Evolutionary conservation across 108 stramenopile species (phyloP).

Genomic region (Cyclotella sp.): DNA sequence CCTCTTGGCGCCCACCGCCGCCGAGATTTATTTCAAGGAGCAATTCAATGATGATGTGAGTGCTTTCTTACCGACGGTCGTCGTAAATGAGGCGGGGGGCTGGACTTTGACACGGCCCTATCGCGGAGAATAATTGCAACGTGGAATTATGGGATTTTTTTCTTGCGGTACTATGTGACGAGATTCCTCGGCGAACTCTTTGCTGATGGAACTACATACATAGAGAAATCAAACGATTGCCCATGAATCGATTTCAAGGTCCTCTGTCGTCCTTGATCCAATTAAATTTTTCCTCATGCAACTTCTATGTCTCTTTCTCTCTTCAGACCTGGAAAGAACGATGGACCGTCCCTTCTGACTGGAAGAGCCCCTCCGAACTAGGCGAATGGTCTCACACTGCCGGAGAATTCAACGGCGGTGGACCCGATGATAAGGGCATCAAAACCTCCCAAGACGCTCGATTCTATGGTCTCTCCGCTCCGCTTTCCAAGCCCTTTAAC

Average conservation of each 20-base stretch:
- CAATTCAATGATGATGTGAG: conserved; percentile 92
- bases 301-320: not conserved
- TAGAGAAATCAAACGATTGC: too few species aligned
- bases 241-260: too few species aligned
- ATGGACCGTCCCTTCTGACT: conserved; percentile 93
- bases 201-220: too few species aligned
- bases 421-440: conserved; percentile 93
- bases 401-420: conserved; percentile 88
- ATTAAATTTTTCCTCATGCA: not conserved
- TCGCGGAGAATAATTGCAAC: too few species aligned
- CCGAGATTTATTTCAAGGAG: conserved; percentile 83
- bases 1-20: conserved; percentile 55
- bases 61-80: conserved; percentile 4
- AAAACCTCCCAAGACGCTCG: conserved; percentile 91
- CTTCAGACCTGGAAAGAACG: conserved; percentile 79
- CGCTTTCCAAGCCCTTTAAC: conserved; percentile 81
- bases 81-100: not conserved
- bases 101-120: not conserved
- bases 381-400: conserved; percentile 96
- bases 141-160: too few species aligned
- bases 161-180: too few species aligned
- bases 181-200: too few species aligned
- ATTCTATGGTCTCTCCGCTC: conserved; percentile 96
- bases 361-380: conserved; percentile 93
- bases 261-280: not conserved